Evolutionary conservation across 73 alveolate species (phyloP).

Genomic region (Blepharisma stoltei): DNA sequence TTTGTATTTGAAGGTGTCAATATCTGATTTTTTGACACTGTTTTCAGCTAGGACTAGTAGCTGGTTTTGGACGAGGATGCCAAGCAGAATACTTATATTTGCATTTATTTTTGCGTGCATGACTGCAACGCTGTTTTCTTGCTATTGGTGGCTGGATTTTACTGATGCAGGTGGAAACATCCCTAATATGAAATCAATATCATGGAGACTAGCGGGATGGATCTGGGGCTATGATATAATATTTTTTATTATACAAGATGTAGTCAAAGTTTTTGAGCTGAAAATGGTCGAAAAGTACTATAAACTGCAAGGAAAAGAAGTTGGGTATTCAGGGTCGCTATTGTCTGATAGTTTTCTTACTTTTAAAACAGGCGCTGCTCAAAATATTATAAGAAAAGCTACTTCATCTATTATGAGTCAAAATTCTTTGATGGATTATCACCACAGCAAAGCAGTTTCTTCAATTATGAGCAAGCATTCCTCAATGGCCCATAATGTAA

Average conservation of each 20-base stretch:
- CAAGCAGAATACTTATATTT: background rate
- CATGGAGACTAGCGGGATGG: background rate
- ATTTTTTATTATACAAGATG: background rate
- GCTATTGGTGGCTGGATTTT: conserved; percentile 2
- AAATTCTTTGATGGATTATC: too few relatives aligned
- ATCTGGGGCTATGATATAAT: background rate
- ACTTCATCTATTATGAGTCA: too few relatives aligned
- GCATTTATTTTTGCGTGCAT: background rate
- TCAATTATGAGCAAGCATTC: too few relatives aligned
- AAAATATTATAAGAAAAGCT: too few relatives aligned
- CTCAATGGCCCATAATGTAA: too few relatives aligned
- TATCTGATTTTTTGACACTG: conserved; percentile 16
- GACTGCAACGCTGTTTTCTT: background rate
- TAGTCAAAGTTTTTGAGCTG: background rate
- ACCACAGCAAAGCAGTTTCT: too few relatives aligned
- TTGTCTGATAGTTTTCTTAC: background rate
- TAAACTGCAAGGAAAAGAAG: background rate
- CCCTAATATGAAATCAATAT: conserved; percentile 3
- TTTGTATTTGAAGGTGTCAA: background rate
- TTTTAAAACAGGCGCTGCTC: background rate
- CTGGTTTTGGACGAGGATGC: conserved; percentile 1
- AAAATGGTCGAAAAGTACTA: background rate
- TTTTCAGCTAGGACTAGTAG: conserved; percentile 23
- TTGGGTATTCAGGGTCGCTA: background rate
- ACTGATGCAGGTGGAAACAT: background rate